These are phyloP conservation scores for Cutaneotrichosporon mucoides DNA, from an alignment of 1,284 basidiomycete species.

Conservation along the genomic window DNA sequence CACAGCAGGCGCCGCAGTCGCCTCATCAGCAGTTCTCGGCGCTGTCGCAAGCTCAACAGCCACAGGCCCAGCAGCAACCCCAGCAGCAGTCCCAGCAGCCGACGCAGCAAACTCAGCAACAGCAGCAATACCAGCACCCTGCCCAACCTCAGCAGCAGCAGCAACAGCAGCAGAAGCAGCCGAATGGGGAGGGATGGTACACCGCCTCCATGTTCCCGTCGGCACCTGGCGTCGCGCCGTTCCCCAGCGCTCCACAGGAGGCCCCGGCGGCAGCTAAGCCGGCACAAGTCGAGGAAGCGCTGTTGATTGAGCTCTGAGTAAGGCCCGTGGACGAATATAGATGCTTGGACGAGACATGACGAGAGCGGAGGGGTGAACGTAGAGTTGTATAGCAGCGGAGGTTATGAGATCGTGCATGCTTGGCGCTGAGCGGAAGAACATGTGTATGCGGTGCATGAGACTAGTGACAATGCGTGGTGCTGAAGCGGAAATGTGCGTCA, in stretches of 20 bases:
- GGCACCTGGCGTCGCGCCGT: constrained; percentile 42
- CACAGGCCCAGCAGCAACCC: no score
- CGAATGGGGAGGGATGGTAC: constrained; percentile 16
- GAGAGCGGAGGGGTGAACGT: no score
- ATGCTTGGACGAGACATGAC: no score
- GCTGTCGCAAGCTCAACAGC: no score
- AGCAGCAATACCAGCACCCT: constrained; percentile 1
- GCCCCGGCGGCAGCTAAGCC: constrained; percentile 47
- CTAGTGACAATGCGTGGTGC: neutral
- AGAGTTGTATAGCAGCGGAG: no score
- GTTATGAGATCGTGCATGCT: no score
- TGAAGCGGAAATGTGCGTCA: neutral
- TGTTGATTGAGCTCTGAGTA: constrained; percentile 59
- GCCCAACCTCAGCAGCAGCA: constrained; percentile 16
- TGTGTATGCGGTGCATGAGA: no score
- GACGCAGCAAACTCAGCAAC: no score
- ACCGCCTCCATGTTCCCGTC: constrained; percentile 17
- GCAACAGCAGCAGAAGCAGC: constrained; percentile 5
- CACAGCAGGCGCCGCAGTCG: constrained; percentile 7
- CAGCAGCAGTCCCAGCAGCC: no score
- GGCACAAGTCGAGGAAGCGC: constrained; percentile 71
- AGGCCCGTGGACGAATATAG: no score
- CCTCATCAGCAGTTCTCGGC: no score
- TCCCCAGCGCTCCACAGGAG: constrained; percentile 66
- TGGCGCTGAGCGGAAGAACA: no score